Base-by-base conservation (phyloP, 2,329 filamentous ascomycete species). In the Drechmeria coniospora region DNA sequence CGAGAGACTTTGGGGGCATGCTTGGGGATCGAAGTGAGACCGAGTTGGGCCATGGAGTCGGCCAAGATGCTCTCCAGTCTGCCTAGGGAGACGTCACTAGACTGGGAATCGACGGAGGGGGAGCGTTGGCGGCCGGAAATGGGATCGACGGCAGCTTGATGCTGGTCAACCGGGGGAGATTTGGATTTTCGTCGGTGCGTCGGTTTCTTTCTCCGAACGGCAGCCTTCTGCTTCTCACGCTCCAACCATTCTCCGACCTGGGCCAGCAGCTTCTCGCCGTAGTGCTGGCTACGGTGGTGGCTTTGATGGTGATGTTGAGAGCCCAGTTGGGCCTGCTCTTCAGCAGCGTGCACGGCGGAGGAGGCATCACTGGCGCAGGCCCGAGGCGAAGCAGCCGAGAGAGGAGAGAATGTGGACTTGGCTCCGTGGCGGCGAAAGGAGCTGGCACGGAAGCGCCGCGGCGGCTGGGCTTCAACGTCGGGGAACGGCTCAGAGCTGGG, bases 211-310 rank as follows among this genome's bases (percentile, higher is more conserved):
- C 29, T 36, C 16, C 29, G 33, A 8, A 63, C 62, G 8, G 61
- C 53, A 21, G 66, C 64, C 40, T 73, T 72, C 18, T 62, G 55
- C 45, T 76, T 79, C 53, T 94, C 84, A 27, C 76, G 69, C 40
- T 86, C 73, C 21, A 94, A 57, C 87, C 87, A 95, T 38, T 81
- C 73, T 15, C 70, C 65, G 10, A 94, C 74, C 45, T 92, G 81
- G 13, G 74, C 64, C 16, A 90, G 54, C 6, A 92, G 52, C 36
- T 63, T 68, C 39, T 74, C 60, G 28, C 60, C 60, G 27, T 59
- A 50, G 30, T 60, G 55, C 29, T 50, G 49, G 20, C 20, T 21
- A n/a, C 12, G 10, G 17, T 49, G 48, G 12, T 44, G 47, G 32
- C 50, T 45, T 10, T 43, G 37, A 8, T 50, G 43, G 8, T 49